Base-by-base conservation (phyloP, 495 filamentous ascomycete genomes). In the Annulohypoxylon maeteangense region DNA sequence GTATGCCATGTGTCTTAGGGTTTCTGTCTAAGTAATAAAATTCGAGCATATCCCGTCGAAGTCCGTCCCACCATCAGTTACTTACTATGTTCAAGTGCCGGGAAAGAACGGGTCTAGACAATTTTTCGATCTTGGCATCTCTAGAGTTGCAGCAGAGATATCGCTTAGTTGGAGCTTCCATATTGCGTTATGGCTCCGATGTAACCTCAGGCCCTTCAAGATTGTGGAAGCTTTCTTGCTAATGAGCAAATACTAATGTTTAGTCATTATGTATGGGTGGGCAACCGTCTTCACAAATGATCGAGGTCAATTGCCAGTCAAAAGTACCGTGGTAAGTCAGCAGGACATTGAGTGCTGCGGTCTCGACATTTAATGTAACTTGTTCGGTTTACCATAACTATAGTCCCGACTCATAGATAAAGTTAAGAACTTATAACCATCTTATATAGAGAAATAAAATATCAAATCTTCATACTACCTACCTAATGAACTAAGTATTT, bases 21-120 rank as follows among this genome's bases (percentile, higher is more conserved):
- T 12, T 11, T 29, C 7, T 51, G 23, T 51, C 47, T 51, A n/a
- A 51, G 51, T 56, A 8, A 55, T 45, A 16, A 57, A 34, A 34
- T 45, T 32, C 11, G 16, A 50, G 18, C 12, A 48, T 36, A 22
- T 29, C n/a, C 25, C 42, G 27, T 38, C 20, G 14, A 48, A 23
- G 20, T 5, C 22, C 23, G 20, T 50, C 45, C 8, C 18, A 8
- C 25, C 50, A 25, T 44, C 50, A 61, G 29, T 50, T 22, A 67
- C 63, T 72, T 72, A 72, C 69, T 72, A 22, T 61, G 23, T 53
- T 38, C 47, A 55, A 51, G 47, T 45, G 51, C 38, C 51, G 64
- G 55, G n/a, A 25, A 55, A 48, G 4, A 48, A 63, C 18, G 38
- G 18, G 54, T 25, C 47, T 22, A 42, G 58, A 25, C 20, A 44